Conservation (phyloP, 2,329 filamentous ascomycete species). For the Calonectria henricotiae region DNA sequence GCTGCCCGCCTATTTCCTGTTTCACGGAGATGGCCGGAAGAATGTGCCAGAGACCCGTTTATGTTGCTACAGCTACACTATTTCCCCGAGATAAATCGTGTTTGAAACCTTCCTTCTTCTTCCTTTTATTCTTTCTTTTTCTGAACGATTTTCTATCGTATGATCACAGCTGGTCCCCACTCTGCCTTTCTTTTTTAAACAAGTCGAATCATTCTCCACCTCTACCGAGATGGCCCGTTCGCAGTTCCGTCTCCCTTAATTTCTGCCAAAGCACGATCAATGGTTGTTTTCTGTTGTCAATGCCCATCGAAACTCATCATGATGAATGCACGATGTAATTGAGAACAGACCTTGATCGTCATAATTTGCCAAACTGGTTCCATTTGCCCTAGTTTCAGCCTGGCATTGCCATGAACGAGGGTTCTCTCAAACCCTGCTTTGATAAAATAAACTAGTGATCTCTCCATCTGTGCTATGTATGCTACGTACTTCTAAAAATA, state of each 20-base stretch:
- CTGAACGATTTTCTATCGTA: constrained; percentile 20
- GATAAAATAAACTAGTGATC: too few relatives aligned
- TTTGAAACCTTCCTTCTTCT: neutral
- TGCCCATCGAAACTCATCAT: neutral
- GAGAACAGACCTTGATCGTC: constrained; percentile 6
- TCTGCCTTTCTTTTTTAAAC: neutral
- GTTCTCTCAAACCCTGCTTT: too few relatives aligned
- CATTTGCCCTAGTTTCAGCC: neutral
- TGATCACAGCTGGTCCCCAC: constrained; percentile 12
- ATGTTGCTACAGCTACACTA: constrained; percentile 23
- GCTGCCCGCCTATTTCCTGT: constrained; percentile 36
- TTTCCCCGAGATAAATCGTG: neutral
- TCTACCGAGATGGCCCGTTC: constrained; percentile 28
- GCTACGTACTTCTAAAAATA: neutral
- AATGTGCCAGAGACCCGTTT: neutral
- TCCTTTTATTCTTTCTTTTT: constrained; percentile 5
- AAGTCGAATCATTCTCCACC: constrained; percentile 23
- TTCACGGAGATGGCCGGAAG: constrained; percentile 31
- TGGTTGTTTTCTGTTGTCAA: neutral
- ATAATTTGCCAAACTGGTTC: neutral
- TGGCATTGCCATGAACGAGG: neutral
- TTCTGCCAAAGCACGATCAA: constrained; percentile 9
- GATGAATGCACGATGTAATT: constrained; percentile 2
- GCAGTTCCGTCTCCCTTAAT: neutral
- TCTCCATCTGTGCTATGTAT: neutral